Percentiles rank a stretch among this genome's conserved stretches.
These are phyloP conservation scores for Ceratocystis smalleyi DNA, from an alignment of 2,329 filamentous ascomycete genomes.

Conservation along the genomic window DNA sequence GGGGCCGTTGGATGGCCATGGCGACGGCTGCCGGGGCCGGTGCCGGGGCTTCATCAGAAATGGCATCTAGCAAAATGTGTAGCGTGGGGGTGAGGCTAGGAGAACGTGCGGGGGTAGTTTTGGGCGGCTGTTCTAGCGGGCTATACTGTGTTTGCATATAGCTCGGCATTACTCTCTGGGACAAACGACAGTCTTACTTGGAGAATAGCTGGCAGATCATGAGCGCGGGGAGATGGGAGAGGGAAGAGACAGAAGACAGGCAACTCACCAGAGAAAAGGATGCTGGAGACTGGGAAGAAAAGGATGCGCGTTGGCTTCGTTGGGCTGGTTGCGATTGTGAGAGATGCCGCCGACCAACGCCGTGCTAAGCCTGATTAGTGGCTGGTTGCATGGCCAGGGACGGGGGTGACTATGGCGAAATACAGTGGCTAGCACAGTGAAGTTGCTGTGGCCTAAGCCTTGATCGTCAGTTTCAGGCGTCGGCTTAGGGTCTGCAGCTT, in stretches of 20 bases:
- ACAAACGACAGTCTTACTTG: neutral
- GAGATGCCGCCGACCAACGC: too few species aligned
- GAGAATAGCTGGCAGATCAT: neutral
- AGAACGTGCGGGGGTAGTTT: neutral
- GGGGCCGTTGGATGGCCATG: slow-evolving; percentile 59
- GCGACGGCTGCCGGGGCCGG: neutral
- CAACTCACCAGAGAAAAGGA: too few species aligned
- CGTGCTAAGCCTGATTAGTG: neutral
- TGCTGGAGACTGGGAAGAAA: too few species aligned
- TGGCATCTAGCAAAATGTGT: neutral
- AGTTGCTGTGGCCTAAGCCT: neutral
- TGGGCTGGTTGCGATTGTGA: too few species aligned
- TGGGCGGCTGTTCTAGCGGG: neutral
- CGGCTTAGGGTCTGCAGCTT: neutral
- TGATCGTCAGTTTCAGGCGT: neutral
- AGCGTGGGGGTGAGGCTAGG: neutral
- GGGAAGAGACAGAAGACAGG: too few species aligned
- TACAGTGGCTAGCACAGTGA: neutral
- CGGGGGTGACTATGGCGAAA: neutral
- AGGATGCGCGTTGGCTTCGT: too few species aligned
- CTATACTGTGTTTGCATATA: neutral
- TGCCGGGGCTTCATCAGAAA: neutral
- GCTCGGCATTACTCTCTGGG: neutral
- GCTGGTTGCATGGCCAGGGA: neutral
- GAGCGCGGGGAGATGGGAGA: too few species aligned